A percentile compares a stretch with the other conserved stretches of the same genome.
These are phyloP conservation scores for Vitellaria paradoxa DNA, from an alignment of 179 eudicot species.

Conservation along the genomic window DNA sequence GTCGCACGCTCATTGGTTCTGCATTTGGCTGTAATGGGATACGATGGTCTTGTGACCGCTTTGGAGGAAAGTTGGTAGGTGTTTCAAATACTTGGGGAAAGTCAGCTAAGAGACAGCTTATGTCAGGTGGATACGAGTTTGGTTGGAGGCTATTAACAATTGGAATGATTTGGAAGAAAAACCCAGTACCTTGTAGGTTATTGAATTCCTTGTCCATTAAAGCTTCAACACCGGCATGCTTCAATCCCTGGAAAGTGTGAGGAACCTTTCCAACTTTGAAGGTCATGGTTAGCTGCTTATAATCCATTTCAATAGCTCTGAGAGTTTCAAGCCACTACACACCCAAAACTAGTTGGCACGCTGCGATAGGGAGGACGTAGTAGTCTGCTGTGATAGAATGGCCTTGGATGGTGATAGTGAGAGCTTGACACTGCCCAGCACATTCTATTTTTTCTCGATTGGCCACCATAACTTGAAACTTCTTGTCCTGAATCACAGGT, in stretches of 20 bases:
- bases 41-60: not conserved
- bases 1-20: no score
- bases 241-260: conserved; percentile 11
- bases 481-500: conserved; percentile 4
- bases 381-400: not conserved
- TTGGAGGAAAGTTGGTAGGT: not conserved
- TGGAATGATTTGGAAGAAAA: no score
- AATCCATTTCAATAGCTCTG: conserved; percentile 10
- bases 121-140: no score
- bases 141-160: no score
- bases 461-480: conserved; percentile 11
- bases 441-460: conserved; percentile 14
- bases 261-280: not conserved
- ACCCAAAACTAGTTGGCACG: conserved; percentile 19
- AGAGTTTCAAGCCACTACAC: conserved; percentile 19
- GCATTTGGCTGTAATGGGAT: no score
- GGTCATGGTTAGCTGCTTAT: conserved; percentile 9
- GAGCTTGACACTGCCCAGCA: not conserved
- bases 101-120: not conserved
- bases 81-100: conserved; percentile 8
- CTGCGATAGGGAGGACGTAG: conserved; percentile 1
- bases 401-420: conserved; percentile 7
- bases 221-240: not conserved
- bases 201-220: not conserved
- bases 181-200: not conserved